Evolutionary conservation across 495 filamentous ascomycete species (phyloP), one percentile per base, ranked within the genome.

Genomic region (Parathielavia appendiculata): DNA sequence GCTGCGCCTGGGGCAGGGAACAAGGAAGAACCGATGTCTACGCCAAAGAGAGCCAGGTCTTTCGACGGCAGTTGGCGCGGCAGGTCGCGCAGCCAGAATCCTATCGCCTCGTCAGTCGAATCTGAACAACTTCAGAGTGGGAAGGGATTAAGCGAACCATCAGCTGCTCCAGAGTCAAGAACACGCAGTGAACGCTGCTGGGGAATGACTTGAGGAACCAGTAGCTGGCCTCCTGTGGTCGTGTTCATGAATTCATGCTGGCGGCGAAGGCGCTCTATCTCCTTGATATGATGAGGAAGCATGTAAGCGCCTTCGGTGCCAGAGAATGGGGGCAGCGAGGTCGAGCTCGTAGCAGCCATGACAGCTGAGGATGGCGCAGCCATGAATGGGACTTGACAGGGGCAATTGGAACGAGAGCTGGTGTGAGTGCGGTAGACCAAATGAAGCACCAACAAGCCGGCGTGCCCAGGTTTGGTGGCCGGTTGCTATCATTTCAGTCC

Each of bases 1-100:
- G n/a, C n/a, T n/a, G n/a, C n/a, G 16, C 35, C 32, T n/a, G 48
- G 9, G 4, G 48, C 48, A 30, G 48, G 48, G 48, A 51, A 51
- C 32, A 51, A 32, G 3, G 48, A 5, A 4, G 32, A 12, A 0
- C 48, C 48, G 9, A 51, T 51, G 32, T 51, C 48, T 6, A 51
- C 30, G 12, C 48, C 48, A 17, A 36, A 32, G 1, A 51, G 48
- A 6, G 30, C 35, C 48, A 30, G 38, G 5, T 51, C 48, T 7
- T 51, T 30, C 48, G 35, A 1, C 32, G 48, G 48, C 10, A 36
- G 22, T 1, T 19, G 34, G 32, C 32, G 48, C 7, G 48, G 32
- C 3, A 51, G 48, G 6, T 51, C 34, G n/a, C 35, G 3, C 4
- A 51, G 48, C 48, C 48, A 51, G 0, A 32, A 36, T 17, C 48